A percentile compares a stretch with the other conserved stretches of the same genome.
Evolutionary conservation across 2,329 filamentous ascomycete genomes (phyloP).

Genomic region (Claviceps paspali): DNA sequence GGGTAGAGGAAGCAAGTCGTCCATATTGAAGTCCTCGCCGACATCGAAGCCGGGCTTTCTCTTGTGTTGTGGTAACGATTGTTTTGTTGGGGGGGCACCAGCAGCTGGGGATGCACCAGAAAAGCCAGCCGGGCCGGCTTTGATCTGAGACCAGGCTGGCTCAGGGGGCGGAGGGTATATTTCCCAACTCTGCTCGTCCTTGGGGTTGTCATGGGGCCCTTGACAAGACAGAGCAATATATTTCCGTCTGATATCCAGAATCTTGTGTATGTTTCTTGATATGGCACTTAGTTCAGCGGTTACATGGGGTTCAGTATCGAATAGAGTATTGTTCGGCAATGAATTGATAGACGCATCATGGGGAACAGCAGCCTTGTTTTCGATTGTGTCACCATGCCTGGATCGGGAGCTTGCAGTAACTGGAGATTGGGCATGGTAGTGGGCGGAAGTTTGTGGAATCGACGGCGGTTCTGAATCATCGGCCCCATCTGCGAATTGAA

Average conservation of each 20-base stretch:
- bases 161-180: constrained; percentile 88
- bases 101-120: constrained; percentile 5
- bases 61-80: constrained; percentile 31
- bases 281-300: constrained; percentile 73
- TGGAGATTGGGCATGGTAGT: neutral
- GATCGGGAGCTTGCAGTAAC: constrained; percentile 15
- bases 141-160: constrained; percentile 55
- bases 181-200: constrained; percentile 66
- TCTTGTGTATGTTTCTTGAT: constrained; percentile 76
- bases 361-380: constrained; percentile 28
- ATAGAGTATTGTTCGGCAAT: constrained; percentile 49
- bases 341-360: constrained; percentile 31
- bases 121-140: constrained; percentile 7
- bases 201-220: constrained; percentile 69
- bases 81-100: neutral
- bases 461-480: constrained; percentile 4
- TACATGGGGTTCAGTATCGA: constrained; percentile 61
- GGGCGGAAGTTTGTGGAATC: neutral
- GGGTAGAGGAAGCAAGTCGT: constrained; percentile 62
- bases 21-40: constrained; percentile 79
- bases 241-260: constrained; percentile 76
- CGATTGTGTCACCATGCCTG: constrained; percentile 18
- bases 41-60: constrained; percentile 83
- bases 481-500: constrained; percentile 5
- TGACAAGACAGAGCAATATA: constrained; percentile 82